Base-by-base conservation (phyloP, 2,329 filamentous ascomycete genomes). In the Arthroderma sp. region DNA sequence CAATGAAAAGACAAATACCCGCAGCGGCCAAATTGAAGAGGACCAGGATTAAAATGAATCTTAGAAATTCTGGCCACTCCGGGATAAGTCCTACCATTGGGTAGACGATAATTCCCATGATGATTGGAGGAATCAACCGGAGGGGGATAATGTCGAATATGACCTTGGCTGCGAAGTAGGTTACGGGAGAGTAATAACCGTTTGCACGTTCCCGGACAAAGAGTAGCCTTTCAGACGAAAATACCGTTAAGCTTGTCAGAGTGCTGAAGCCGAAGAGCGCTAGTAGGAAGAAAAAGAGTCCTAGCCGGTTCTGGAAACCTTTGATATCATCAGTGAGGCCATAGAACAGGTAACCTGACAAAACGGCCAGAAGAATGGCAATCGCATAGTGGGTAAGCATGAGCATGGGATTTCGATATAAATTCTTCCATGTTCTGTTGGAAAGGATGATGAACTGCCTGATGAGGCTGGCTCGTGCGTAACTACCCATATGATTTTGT, bases 301-400 rank as follows among this genome's bases (percentile, higher is more conserved):
- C 91, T 4, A 98, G 79, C 15, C 91, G 79, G 63, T 98, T 98
- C 64, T 98, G 91, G 74, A 98, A 98, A 31, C 93, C 91, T 50
- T 86, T 83, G 54, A 98, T 94, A 58, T 98, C 88, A 58, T 94
- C 87, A 0, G 88, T 94, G 40, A 98, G 72, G 2, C 89, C 91
- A 56, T 96, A 98, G 69, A 96, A 98, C 8, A 98, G 74, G 64
- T 85, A 96, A 3, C 91, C 91, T 1, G 89, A 88, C 47, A 98
- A 83, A 4, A 96, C 89, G 1, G 88, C 91, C 4, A 98, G 75
- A 0, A 96, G 68, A 49, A 98, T 96, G 5, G 91, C 87, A 53
- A 95, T 96, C 33, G 91, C 91, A 60, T 96, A 98, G 66, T 98
- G 91, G 0, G 88, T 95, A 47, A 98, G 75, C 91, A 98, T 98